Evolutionary conservation across 2,329 filamentous ascomycete genomes (phyloP), one percentile per base, ranked within the genome.

Genomic region (Alternaria atra): DNA sequence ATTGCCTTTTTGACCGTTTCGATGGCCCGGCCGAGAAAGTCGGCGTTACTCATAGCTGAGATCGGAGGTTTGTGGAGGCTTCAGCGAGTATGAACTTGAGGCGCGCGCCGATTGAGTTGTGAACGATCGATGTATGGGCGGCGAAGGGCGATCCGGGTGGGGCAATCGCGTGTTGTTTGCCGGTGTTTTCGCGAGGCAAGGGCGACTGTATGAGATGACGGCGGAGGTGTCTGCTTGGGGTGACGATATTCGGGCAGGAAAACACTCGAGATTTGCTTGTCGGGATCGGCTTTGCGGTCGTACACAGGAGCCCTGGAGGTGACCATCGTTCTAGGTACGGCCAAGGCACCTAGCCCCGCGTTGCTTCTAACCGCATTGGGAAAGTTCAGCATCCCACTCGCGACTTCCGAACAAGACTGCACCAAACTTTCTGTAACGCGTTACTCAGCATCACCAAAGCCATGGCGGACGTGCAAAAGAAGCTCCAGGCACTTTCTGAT

Each of bases 1-100:
- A 99, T 98, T 70, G 95, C 95, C 81, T 97, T 96, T 82, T 97
- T 97, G 75, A 99, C 94, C 80, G 92, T 90, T 76, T 96, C 93
- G 84, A 98, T 98, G 74, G 95, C 95, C 73, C 94, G 93, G 76
- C 94, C 94, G 75, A 97, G 89, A 79, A 98, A 99, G 83, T 99
- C 95, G 80, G 93, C 96, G 79, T 94, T 93, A 71, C 93, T 97
- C 94, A 97, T 97, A 73, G 43, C 59, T 84, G 81, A 75, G 61
- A 5, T 35, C 12, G 20, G 15, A 50, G 30, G 17, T 27, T 23
- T 5, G 46, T 50, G 46, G 32, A 37, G 39, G 53, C 69, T 67
- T 34, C 34, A 23, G 43, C 17, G 32, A 37, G 46, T 59, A 52
- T 52, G 29, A 40, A 47, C 48, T 17, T 51, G 55, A 61, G 23